Percentiles rank a stretch among this genome's conserved stretches.
Evolutionary conservation across 805 yeast species (phyloP).

Genomic region (Cyberlindnera lachancei): DNA sequence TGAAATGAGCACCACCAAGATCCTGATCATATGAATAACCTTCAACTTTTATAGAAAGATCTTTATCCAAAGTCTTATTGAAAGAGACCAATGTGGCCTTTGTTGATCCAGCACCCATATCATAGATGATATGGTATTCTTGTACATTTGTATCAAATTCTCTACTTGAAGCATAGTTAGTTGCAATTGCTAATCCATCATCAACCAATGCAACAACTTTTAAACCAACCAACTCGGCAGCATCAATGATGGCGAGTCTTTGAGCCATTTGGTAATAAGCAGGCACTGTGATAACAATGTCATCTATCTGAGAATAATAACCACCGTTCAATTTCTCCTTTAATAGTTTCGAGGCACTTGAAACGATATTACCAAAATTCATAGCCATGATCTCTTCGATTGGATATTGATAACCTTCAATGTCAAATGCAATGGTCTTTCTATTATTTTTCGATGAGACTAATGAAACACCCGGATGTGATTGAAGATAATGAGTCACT

Average conservation of each 20-base stretch:
- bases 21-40: conserved; percentile 62
- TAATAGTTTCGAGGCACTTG: conserved; percentile 58
- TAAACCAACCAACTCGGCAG: conserved; percentile 63
- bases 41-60: conserved; percentile 49
- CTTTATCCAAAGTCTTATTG: conserved; percentile 35
- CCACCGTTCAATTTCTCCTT: conserved; percentile 44
- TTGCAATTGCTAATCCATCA: conserved; percentile 89
- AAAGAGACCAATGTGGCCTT: conserved; percentile 78
- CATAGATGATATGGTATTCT: conserved; percentile 68
- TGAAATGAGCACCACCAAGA: conserved; percentile 73
- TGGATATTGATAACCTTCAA: conserved; percentile 42
- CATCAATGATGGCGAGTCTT: conserved; percentile 64
- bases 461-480: conserved; percentile 56
- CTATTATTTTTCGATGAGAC: conserved; percentile 35
- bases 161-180: conserved; percentile 64
- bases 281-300: conserved; percentile 73
- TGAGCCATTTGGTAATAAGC: conserved; percentile 57
- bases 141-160: conserved; percentile 33
- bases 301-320: conserved; percentile 42
- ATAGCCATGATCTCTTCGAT: conserved; percentile 83
- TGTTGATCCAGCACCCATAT: conserved; percentile 90
- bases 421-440: conserved; percentile 47
- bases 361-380: conserved; percentile 59
- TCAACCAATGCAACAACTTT: conserved; percentile 64
- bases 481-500: conserved; percentile 37